Conservation (phyloP, 2,329 filamentous ascomycete species). For the Nannizziopsis arthrosporioides region DNA sequence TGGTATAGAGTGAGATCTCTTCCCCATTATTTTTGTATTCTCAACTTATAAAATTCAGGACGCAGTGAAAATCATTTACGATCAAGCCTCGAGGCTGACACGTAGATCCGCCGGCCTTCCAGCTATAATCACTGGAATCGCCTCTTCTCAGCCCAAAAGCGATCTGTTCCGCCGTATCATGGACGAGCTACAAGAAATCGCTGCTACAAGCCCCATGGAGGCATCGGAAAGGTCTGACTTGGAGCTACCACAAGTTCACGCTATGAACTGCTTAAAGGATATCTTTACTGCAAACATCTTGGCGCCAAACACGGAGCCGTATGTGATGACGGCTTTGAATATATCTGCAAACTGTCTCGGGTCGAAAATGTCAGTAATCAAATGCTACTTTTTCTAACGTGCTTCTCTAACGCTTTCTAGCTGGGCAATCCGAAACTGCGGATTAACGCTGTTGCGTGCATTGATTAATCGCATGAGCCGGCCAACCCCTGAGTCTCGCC, state of each 20-base stretch:
- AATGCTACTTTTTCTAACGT: not conserved
- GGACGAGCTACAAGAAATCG: slow-evolving; percentile 30
- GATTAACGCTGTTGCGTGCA: slow-evolving; percentile 75
- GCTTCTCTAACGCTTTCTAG: slow-evolving; percentile 29
- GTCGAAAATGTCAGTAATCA: slow-evolving; percentile 54
- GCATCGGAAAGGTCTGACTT: slow-evolving; percentile 32
- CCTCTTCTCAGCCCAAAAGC: slow-evolving; percentile 49
- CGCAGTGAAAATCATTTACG: slow-evolving; percentile 57
- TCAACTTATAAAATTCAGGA: slow-evolving; percentile 19
- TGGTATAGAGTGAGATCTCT: slow-evolving; percentile 56
- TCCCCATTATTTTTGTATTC: slow-evolving; percentile 5
- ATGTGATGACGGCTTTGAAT: slow-evolving; percentile 61
- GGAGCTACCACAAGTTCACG: slow-evolving; percentile 79
- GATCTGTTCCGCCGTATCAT: slow-evolving; percentile 33
- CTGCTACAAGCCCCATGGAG: slow-evolving; percentile 24
- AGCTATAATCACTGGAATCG: slow-evolving; percentile 68
- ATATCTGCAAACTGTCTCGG: slow-evolving; percentile 71
- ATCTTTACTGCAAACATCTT: slow-evolving; percentile 77
- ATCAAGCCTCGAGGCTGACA: slow-evolving; percentile 67
- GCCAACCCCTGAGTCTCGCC: slow-evolving; percentile 28
- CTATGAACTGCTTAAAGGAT: slow-evolving; percentile 85
- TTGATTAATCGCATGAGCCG: slow-evolving; percentile 56
- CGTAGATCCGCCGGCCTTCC: slow-evolving; percentile 86
- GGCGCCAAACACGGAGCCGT: slow-evolving; percentile 58
- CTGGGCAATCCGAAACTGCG: slow-evolving; percentile 93